These are phyloP conservation scores for Blastocladiella britannica DNA, from an alignment of 192 early-diverging fungal species.

Conservation along the genomic window DNA sequence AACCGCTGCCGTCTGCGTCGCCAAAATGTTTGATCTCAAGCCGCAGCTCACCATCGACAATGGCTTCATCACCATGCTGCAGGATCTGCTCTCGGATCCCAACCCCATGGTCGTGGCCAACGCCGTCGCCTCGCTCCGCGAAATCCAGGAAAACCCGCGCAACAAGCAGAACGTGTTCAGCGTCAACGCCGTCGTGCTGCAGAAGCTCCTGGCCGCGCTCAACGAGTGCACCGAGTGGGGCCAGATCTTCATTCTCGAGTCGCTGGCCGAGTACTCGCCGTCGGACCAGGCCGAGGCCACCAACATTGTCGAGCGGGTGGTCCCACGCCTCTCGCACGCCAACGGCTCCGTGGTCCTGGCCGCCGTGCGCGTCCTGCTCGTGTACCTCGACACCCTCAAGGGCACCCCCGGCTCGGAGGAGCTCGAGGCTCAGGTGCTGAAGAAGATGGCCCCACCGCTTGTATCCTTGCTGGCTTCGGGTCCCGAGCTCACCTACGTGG, in stretches of 20 bases:
- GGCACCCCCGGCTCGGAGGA: constrained; percentile 27
- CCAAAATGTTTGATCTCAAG: constrained; percentile 83
- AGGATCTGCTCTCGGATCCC: constrained; percentile 75
- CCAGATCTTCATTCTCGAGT: constrained; percentile 81
- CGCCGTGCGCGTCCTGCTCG: constrained; percentile 48
- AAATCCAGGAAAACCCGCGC: constrained; percentile 62
- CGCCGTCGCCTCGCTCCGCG: constrained; percentile 72
- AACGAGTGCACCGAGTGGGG: constrained; percentile 99
- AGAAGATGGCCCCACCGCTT: constrained; percentile 90
- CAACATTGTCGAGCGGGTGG: constrained; percentile 68
- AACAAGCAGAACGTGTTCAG: constrained; percentile 45
- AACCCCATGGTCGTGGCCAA: constrained; percentile 98
- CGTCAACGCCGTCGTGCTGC: constrained; percentile 44
- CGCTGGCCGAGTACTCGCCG: constrained; percentile 57
- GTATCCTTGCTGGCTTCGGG: constrained; percentile 67
- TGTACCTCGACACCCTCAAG: constrained; percentile 28
- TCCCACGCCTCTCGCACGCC: constrained; percentile 84
- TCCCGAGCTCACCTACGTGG: constrained; percentile 92
- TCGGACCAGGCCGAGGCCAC: constrained; percentile 60
- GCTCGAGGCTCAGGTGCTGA: constrained; percentile 41
- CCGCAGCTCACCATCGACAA: constrained; percentile 74
- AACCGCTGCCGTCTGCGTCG: constrained; percentile 87
- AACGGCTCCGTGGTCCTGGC: constrained; percentile 89
- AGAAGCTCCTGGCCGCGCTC: constrained; percentile 72
- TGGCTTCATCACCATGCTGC: constrained; percentile 64